Evolutionary conservation across 2,329 filamentous ascomycete species (phyloP).

Genomic region (Hypoxylon sp.): DNA sequence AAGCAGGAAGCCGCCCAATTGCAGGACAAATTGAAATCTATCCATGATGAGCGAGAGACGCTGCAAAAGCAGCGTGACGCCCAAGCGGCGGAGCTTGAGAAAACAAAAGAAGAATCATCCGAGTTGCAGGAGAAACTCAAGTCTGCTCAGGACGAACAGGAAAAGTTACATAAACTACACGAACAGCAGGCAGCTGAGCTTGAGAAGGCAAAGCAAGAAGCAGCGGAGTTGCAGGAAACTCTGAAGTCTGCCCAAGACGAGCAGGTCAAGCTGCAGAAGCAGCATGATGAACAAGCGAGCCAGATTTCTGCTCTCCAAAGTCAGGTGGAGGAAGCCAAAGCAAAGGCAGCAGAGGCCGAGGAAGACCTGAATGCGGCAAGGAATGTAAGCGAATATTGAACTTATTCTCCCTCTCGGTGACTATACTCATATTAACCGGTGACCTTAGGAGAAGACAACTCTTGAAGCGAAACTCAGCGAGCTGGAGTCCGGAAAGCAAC

Average conservation of each 20-base stretch:
- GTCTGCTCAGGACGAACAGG: constrained; percentile 50
- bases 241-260: constrained; percentile 52
- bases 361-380: constrained; percentile 56
- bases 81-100: constrained; percentile 49
- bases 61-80: constrained; percentile 53
- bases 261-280: constrained; percentile 52
- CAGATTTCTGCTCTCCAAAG: constrained; percentile 54
- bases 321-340: constrained; percentile 56
- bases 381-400: constrained; percentile 50
- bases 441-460: constrained; percentile 48
- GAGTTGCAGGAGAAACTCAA: constrained; percentile 51
- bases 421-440: constrained; percentile 18
- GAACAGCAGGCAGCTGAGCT: constrained; percentile 47
- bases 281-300: constrained; percentile 52
- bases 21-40: constrained; percentile 48
- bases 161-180: constrained; percentile 47
- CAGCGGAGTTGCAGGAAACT: constrained; percentile 42
- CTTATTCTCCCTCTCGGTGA: neutral
- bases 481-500: constrained; percentile 46
- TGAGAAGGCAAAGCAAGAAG: constrained; percentile 48
- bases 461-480: constrained; percentile 49
- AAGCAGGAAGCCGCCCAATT: constrained; percentile 47
- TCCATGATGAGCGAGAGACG: constrained; percentile 50
- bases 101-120: constrained; percentile 49
- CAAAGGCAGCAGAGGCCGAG: constrained; percentile 57